Conservation (phyloP, 2,329 filamentous ascomycete genomes). For the Paramyrothecium roridum region DNA sequence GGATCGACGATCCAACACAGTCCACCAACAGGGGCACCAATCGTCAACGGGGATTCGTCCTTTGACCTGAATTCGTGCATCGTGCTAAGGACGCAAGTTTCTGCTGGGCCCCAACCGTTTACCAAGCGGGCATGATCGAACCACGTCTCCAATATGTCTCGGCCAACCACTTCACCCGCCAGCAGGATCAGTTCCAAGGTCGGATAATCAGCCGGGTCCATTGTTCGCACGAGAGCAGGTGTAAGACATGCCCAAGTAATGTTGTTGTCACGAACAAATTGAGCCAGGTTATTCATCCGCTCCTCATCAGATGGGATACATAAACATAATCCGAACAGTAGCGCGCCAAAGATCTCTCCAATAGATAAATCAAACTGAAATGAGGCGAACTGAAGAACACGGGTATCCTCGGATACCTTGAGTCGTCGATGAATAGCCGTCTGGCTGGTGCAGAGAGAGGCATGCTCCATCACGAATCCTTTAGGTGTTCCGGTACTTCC, state of each 20-base stretch:
- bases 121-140: constrained; percentile 4
- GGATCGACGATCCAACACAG: constrained; percentile 12
- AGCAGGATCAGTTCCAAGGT: constrained; percentile 10
- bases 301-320: constrained; percentile 18
- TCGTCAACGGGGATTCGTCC: neutral
- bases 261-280: constrained; percentile 8
- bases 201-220: constrained; percentile 8
- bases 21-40: constrained; percentile 3
- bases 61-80: constrained; percentile 1
- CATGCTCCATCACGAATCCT: constrained; percentile 10
- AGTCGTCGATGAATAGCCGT: neutral
- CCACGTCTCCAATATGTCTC: constrained; percentile 12
- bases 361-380: constrained; percentile 9
- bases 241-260: constrained; percentile 18
- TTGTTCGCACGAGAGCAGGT: constrained; percentile 13
- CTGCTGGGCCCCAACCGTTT: constrained; percentile 9
- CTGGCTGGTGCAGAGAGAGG: constrained; percentile 1
- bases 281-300: constrained; percentile 6
- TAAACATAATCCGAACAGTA: constrained; percentile 14
- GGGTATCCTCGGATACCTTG: neutral
- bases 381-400: constrained; percentile 9
- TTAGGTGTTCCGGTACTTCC: constrained; percentile 11
- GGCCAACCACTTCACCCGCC: constrained; percentile 12
- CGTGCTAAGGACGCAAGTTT: neutral
- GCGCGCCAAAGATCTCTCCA: constrained; percentile 6